Evolutionary conservation across 495 filamentous ascomycete species (phyloP).

Genomic region (Zalerion maritima): DNA sequence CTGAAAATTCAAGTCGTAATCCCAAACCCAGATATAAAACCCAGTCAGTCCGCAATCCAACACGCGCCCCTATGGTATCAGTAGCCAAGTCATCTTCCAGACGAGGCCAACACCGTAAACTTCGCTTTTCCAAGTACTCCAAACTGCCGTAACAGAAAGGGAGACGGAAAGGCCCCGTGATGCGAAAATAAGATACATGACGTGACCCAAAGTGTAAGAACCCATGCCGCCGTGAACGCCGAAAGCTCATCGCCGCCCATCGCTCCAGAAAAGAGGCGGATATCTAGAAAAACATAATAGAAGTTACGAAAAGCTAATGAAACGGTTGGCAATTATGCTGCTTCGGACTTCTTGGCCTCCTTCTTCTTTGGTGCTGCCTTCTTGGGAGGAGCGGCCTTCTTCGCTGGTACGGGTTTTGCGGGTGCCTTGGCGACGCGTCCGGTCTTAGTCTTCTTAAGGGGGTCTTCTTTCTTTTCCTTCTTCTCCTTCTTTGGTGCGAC

Average conservation of each 20-base stretch:
- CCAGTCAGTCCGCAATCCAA: too few relatives aligned
- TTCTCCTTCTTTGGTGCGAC: constrained; percentile 20
- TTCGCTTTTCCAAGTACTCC: too few relatives aligned
- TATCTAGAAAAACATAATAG: constrained; percentile 8
- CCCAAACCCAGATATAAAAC: too few relatives aligned
- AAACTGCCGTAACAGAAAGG: too few relatives aligned
- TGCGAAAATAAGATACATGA: too few relatives aligned
- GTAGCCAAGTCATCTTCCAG: too few relatives aligned
- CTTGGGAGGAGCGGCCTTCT: constrained; percentile 31
- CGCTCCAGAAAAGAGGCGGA: constrained; percentile 10
- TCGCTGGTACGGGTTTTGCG: too few relatives aligned
- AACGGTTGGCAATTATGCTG: constrained; percentile 30
- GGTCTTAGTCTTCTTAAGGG: constrained; percentile 77
- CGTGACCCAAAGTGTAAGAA: too few relatives aligned
- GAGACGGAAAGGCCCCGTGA: too few relatives aligned
- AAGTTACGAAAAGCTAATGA: constrained; percentile 10
- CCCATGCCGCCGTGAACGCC: constrained; percentile 18
- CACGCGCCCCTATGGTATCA: too few relatives aligned
- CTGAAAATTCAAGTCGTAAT: too few relatives aligned
- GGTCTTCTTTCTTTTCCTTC: constrained; percentile 42
- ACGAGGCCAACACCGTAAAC: too few relatives aligned
- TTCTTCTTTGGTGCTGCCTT: constrained; percentile 52
- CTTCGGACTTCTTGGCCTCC: constrained; percentile 47
- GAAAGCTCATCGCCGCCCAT: constrained; percentile 12
- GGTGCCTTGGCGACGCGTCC: constrained; percentile 69